Evolutionary conservation across 164 flowering plant species (phyloP).

Genomic region (Chloranthus sessilifolius): DNA sequence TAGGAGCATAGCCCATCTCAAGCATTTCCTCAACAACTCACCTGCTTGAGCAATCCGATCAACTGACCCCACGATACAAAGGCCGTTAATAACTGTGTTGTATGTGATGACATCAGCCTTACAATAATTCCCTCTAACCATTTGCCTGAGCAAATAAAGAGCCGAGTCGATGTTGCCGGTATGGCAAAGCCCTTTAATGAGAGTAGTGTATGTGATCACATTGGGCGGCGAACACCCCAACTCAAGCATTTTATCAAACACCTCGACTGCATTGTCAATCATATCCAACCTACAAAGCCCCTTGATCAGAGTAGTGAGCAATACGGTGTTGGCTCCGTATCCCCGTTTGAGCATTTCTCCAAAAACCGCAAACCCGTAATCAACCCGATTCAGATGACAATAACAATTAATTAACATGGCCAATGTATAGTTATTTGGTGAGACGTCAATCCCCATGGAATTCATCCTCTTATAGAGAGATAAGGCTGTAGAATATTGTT

Average conservation of each 20-base stretch:
- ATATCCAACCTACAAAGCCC: conserved; percentile 8
- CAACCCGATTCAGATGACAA: conserved; percentile 9
- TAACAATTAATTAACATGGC: conserved; percentile 15
- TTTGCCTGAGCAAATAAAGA: conserved; percentile 2
- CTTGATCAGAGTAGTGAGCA: conserved; percentile 7
- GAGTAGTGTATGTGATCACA: conserved; percentile 1
- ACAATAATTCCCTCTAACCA: not conserved
- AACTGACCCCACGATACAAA: not conserved
- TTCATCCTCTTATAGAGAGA: conserved; percentile 10
- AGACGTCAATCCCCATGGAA: conserved; percentile 2
- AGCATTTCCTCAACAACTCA: conserved; percentile 30
- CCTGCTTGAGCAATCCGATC: too few species aligned
- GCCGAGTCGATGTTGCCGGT: not conserved
- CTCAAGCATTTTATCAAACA: not conserved
- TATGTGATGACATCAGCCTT: not conserved
- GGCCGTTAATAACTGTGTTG: not conserved
- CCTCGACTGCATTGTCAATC: not conserved
- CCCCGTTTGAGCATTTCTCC: conserved; percentile 16
- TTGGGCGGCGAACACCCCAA: not conserved
- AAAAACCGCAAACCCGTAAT: conserved; percentile 14
- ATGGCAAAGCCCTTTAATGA: conserved; percentile 1
- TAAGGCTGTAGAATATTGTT: conserved; percentile 1
- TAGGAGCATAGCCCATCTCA: conserved; percentile 25
- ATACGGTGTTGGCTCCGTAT: not conserved
- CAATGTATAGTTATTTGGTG: conserved; percentile 10